Evolutionary conservation across 257 asterid species (phyloP).

Genomic region (Jasminum sambac): DNA sequence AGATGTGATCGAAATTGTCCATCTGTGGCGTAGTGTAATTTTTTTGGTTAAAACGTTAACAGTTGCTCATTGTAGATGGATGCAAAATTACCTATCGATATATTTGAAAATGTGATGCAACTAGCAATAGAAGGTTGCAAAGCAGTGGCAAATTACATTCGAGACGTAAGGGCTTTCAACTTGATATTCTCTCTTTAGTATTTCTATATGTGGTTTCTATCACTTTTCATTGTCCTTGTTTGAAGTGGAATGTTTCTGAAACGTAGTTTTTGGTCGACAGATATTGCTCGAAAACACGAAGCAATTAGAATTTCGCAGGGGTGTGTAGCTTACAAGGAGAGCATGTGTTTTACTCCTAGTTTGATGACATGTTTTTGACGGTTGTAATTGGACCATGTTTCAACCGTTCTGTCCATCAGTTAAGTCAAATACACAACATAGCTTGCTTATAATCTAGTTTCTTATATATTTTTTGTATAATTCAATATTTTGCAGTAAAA

Average conservation of each 20-base stretch:
- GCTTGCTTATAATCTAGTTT: too few relatives aligned
- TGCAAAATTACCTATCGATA: conserved; percentile 15
- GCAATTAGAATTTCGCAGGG: conserved; percentile 16
- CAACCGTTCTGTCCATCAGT: not conserved
- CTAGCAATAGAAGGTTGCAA: conserved; percentile 19
- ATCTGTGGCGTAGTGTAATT: not conserved
- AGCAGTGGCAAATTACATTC: conserved; percentile 9
- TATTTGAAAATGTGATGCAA: conserved; percentile 18
- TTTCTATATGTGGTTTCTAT: not conserved
- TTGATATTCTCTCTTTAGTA: not conserved
- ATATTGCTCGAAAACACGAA: conserved; percentile 13
- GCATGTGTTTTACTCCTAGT: not conserved
- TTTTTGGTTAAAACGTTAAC: not conserved
- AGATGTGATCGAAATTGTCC: not conserved
- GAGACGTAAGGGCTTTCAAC: conserved; percentile 1
- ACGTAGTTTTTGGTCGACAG: not conserved
- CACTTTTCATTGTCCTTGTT: not conserved
- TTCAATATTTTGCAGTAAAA: too few relatives aligned
- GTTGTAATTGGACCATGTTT: not conserved
- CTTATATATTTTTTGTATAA: too few relatives aligned
- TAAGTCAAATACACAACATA: too few relatives aligned
- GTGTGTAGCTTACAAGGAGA: not conserved
- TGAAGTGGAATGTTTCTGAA: not conserved
- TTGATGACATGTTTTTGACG: not conserved
- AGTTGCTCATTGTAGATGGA: conserved; percentile 11